Evolutionary conservation across 768 basidiomycete genomes (phyloP).

Genomic region (Phylloporus sp.): DNA sequence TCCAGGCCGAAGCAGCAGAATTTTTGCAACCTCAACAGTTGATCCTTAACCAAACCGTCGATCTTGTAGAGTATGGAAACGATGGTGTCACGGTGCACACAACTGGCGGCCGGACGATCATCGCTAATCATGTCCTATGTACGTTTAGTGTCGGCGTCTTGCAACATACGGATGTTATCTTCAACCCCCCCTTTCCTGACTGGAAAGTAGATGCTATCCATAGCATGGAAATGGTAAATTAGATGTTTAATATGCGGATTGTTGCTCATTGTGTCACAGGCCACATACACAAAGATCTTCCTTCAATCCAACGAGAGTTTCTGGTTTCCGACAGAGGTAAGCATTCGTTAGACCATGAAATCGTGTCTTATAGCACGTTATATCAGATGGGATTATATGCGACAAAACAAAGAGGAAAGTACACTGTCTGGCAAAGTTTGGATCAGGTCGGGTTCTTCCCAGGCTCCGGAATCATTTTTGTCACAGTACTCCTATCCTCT

Average conservation of each 20-base stretch:
- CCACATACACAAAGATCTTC: conserved; percentile 67
- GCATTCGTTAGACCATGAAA: neutral
- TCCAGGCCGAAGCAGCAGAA: conserved; percentile 51
- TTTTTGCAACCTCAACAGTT: conserved; percentile 50
- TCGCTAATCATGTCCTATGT: conserved; percentile 56
- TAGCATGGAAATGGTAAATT: conserved; percentile 53
- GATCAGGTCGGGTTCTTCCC: conserved; percentile 57
- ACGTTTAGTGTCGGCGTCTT: conserved; percentile 72
- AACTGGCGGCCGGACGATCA: conserved; percentile 38
- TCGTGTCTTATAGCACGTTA: neutral
- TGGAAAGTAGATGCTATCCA: conserved; percentile 64
- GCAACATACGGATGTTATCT: conserved; percentile 58
- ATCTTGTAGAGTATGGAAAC: conserved; percentile 42
- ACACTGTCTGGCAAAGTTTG: conserved; percentile 66
- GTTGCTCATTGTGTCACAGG: conserved; percentile 23
- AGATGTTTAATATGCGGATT: neutral
- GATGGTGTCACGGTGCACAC: conserved; percentile 48
- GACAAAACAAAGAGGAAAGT: conserved; percentile 53
- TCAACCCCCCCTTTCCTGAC: conserved; percentile 50
- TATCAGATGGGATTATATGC: conserved; percentile 48
- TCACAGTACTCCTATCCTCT: conserved; percentile 20
- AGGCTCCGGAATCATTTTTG: conserved; percentile 47
- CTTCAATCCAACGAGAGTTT: conserved; percentile 59
- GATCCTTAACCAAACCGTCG: conserved; percentile 49
- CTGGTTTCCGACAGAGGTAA: conserved; percentile 49